Evolutionary conservation across 805 yeast species (phyloP), one percentile per base, ranked within the genome.

Genomic region (Starmerella kuoi): DNA sequence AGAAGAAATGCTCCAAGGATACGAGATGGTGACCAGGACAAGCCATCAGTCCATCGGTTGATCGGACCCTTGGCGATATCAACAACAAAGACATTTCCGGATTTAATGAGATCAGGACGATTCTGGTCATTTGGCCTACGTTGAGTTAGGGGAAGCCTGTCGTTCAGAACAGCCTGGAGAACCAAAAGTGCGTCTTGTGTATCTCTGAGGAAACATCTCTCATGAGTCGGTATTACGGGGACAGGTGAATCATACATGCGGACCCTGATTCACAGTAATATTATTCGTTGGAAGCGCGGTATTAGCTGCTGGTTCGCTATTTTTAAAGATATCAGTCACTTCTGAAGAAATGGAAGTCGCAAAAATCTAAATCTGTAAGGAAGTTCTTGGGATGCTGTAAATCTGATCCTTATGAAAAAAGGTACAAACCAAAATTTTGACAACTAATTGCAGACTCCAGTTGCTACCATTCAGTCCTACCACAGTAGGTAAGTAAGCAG

Each of bases 11-110:
- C 68, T 5, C 94, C 94, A 22, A 85, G 67, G 31, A 87, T 85
- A 37, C 96, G 67, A 2, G 93, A 79, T 0, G 96, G 95, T 2
- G 87, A 76, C 97, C 97, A 87, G 12, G 87, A 68, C 12, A 83
- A 73, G n/a, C 95, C 95, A 56, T 87, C 97, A 1, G 97, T 87
- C 97, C 97, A 87, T 45, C 97, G 68, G 57, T 81, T 82, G 46
- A 87, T 86, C 2, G 88, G 86, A 0, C 87, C 76, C 11, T 72
- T 66, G 51, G 80, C 84, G 60, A 87, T 95, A 37, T 79, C 73
- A 55, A 87, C 86, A 1, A 88, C 84, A 61, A 87, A 86, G 1
- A 85, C 76, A 51, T 76, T 75, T 0, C 95, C 95, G 8, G 85
- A 76, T 41, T 68, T 64, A 26, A 87, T 84, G 38, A 84, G 64